phyloP scores from a whole-genome alignment of 2,329 filamentous ascomycete species.

The Exophiala mesophila region DNA sequence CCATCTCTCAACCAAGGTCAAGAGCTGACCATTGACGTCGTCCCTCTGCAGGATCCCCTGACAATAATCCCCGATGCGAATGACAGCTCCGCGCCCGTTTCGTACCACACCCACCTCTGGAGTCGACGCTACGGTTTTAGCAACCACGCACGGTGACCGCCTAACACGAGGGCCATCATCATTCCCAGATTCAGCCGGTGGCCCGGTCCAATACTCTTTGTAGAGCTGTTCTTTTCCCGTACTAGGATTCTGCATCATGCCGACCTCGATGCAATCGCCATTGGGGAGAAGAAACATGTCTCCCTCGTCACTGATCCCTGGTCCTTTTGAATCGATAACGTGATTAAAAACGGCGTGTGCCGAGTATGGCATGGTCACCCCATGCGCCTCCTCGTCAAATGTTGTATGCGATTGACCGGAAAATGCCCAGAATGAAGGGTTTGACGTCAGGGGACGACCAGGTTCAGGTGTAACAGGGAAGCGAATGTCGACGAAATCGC shows the following conservation, averaged over 20 bases:
- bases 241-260: conserved; percentile 23
- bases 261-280: conserved; percentile 25
- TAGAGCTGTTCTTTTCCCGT: conserved; percentile 22
- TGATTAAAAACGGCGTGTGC: conserved; percentile 23
- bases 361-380: conserved; percentile 17
- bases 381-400: conserved; percentile 11
- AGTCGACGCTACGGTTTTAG: conserved; percentile 7
- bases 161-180: conserved; percentile 38
- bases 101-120: neutral
- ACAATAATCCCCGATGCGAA: conserved; percentile 21
- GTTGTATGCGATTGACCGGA: conserved; percentile 16
- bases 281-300: conserved; percentile 26
- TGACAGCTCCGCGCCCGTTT: conserved; percentile 13
- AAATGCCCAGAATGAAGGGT: conserved; percentile 26
- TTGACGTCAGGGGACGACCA: conserved; percentile 4
- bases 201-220: conserved; percentile 26
- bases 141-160: conserved; percentile 25
- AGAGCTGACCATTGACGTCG: conserved; percentile 1
- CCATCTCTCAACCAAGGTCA: conserved; percentile 20
- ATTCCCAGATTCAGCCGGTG: conserved; percentile 31
- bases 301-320: conserved; percentile 23
- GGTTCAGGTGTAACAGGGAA: conserved; percentile 17
- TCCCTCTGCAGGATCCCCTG: conserved; percentile 18
- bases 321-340: conserved; percentile 22
- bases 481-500: conserved; percentile 24